A percentile compares a stretch with the other conserved stretches of the same genome.
These are phyloP conservation scores for Cicer arietinum DNA, from an alignment of 306 rosid genomes.

Conservation along the genomic window DNA sequence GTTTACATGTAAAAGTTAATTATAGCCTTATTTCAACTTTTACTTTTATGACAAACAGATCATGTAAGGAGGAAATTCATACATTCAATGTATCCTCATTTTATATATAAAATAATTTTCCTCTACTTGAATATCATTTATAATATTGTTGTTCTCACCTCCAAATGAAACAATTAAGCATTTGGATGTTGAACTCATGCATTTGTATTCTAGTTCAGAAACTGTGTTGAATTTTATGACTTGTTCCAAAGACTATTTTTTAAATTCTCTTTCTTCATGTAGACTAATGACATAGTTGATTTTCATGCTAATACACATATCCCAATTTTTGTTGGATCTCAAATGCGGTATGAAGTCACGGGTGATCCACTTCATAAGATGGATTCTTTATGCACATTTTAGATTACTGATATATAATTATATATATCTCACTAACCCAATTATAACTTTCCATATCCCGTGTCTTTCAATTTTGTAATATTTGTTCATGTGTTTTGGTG, in stretches of 20 bases:
- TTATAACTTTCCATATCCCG: background rate
- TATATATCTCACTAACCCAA: constrained; percentile 7
- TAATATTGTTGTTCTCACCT: background rate
- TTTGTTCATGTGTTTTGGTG: constrained; percentile 30
- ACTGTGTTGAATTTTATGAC: constrained; percentile 10
- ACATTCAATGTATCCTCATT: constrained; percentile 9
- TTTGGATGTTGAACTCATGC: constrained; percentile 17
- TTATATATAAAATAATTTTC: background rate
- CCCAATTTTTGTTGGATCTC: constrained; percentile 85
- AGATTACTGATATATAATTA: constrained; percentile 5
- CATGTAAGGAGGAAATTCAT: background rate
- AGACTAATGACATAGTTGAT: constrained; percentile 78
- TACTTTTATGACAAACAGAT: background rate
- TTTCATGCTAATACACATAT: constrained; percentile 87
- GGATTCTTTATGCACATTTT: constrained; percentile 29
- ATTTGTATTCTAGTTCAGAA: constrained; percentile 7
- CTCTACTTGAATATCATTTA: constrained; percentile 27
- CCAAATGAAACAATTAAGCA: constrained; percentile 23
- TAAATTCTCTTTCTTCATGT: constrained; percentile 29
- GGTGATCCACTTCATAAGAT: constrained; percentile 88
- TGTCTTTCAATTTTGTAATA: constrained; percentile 31
- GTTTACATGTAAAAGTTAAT: background rate
- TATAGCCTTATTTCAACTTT: constrained; percentile 8
- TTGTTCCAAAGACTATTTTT: background rate
- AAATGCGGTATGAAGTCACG: constrained; percentile 81